Evolutionary conservation across 768 basidiomycete species (phyloP), one percentile per base, ranked within the genome.

Genomic region (Collybiopsis luxurians): DNA sequence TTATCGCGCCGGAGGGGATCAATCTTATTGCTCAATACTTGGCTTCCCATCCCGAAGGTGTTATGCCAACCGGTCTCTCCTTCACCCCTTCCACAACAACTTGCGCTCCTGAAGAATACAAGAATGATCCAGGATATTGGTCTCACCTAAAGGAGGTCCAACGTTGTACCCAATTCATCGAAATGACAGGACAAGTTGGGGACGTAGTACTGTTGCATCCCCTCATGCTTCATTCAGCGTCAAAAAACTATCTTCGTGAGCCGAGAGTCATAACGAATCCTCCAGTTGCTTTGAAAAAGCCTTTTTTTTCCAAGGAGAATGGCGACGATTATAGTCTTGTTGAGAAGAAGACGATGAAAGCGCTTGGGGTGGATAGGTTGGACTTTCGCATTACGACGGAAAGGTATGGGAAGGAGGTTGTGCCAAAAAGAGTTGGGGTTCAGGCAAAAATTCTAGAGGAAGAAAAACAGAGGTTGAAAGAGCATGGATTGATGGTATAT

Each of bases 261-360:
- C 82, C 80, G 24, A 73, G 84, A 59, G 72, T 87, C 53, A 87
- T 87, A 64, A 85, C 84, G 43, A 87, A 87, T 60, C 85, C 85
- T 53, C 83, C 84, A 3, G 83, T 85, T 6, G 69, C 77, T 36
- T 69, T 85, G 50, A 75, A 73, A 50, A 71, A 78, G 57, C 83
- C 84, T 21, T 86, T 86, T 67, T 82, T 84, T 61, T 62, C 73
- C 39, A 70, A 79, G 42, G 71, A 69, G 26, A 65, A 79, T 60
- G 70, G 72, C 12, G 68, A 72, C 0, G 79, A 81, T 17, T 85
- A 76, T 60, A 83, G 79, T 56, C 61, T 86, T 11, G 84, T 86
- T 15, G 85, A 86, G 65, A 73, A 67, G 59, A 84, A 83, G 73
- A 86, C 84, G 30, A 59, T 86, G 44, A 72, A 68, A 54, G 83